Percentiles rank a stretch among this genome's conserved stretches.
Evolutionary conservation across 805 yeast genomes (phyloP).

Genomic region (Schizosaccharomyces cryophilus): DNA sequence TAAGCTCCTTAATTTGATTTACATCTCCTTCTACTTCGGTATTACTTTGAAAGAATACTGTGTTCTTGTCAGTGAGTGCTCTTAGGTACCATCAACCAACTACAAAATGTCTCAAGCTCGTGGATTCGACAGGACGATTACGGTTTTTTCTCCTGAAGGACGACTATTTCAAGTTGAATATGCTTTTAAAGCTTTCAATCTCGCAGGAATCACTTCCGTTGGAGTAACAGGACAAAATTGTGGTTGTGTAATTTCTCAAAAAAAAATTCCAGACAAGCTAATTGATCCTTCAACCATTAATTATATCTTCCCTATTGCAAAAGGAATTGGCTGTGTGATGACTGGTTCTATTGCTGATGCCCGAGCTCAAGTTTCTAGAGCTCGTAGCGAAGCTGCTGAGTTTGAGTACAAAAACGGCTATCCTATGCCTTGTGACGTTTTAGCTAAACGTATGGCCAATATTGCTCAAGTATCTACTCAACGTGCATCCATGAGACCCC

Average conservation of each 20-base stretch:
- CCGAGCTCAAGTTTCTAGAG: slow-evolving; percentile 66
- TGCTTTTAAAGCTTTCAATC: slow-evolving; percentile 89
- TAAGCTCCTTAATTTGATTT: no score
- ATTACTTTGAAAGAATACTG: no score
- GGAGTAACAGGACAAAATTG: slow-evolving; percentile 72
- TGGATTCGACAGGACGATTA: slow-evolving; percentile 97
- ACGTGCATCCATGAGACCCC: slow-evolving; percentile 94
- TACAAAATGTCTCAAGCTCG: slow-evolving; percentile 14
- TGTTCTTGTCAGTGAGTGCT: no score
- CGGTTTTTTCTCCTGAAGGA: slow-evolving; percentile 96
- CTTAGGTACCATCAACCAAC: neutral
- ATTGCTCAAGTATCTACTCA: slow-evolving; percentile 88
- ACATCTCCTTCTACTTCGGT: no score
- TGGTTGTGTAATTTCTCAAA: slow-evolving; percentile 74
- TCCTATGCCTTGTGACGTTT: slow-evolving; percentile 30
- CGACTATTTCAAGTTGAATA: slow-evolving; percentile 93
- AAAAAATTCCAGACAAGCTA: slow-evolving; percentile 87
- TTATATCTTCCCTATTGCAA: slow-evolving; percentile 62
- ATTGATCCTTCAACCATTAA: slow-evolving; percentile 71
- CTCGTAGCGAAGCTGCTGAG: slow-evolving; percentile 88
- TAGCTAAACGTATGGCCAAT: slow-evolving; percentile 78
- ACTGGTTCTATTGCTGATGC: slow-evolving; percentile 78
- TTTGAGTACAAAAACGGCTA: slow-evolving; percentile 85
- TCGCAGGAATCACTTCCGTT: slow-evolving; percentile 70
- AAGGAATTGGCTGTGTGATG: slow-evolving; percentile 64